Evolutionary conservation across 495 filamentous ascomycete species (phyloP).

Genomic region (Aspergillus baeticus): DNA sequence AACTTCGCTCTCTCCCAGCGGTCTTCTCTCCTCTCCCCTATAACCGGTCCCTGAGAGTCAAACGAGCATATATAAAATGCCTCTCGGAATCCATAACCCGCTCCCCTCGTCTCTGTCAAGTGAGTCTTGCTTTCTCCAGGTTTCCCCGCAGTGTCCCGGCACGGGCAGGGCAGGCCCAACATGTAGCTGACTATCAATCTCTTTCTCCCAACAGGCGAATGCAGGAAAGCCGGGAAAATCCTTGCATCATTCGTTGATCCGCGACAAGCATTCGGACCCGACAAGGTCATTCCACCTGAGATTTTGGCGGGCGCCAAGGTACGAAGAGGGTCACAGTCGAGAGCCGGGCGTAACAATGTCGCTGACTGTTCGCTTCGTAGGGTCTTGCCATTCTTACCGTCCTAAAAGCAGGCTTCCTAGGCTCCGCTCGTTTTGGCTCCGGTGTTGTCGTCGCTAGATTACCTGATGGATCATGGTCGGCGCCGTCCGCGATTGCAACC

Average conservation of each 20-base stretch:
- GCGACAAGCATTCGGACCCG: slow-evolving; percentile 88
- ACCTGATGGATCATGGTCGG: slow-evolving; percentile 90
- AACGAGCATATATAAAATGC: slow-evolving; percentile 39
- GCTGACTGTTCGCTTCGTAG: slow-evolving; percentile 42
- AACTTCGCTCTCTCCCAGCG: slow-evolving; percentile 5
- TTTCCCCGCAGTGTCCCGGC: slow-evolving; percentile 38
- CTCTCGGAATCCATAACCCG: slow-evolving; percentile 67
- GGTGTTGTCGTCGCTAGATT: slow-evolving; percentile 92
- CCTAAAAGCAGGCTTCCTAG: slow-evolving; percentile 93
- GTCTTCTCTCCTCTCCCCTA: background rate
- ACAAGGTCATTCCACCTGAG: slow-evolving; percentile 94
- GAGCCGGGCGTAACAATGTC: background rate
- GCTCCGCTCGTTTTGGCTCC: slow-evolving; percentile 87
- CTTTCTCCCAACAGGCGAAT: slow-evolving; percentile 61
- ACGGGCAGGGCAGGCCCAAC: slow-evolving; percentile 9
- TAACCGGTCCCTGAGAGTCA: slow-evolving; percentile 4
- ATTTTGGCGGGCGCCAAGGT: slow-evolving; percentile 92
- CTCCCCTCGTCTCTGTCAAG: slow-evolving; percentile 64
- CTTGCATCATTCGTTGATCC: slow-evolving; percentile 94
- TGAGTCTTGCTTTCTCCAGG: slow-evolving; percentile 36
- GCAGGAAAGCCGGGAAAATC: slow-evolving; percentile 89
- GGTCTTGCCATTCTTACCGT: slow-evolving; percentile 94
- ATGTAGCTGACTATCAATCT: slow-evolving; percentile 26
- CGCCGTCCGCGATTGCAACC: slow-evolving; percentile 87
- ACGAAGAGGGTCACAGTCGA: slow-evolving; percentile 20